These are phyloP conservation scores for Lyophyllum semitale DNA, from an alignment of 768 basidiomycete genomes.

Conservation along the genomic window DNA sequence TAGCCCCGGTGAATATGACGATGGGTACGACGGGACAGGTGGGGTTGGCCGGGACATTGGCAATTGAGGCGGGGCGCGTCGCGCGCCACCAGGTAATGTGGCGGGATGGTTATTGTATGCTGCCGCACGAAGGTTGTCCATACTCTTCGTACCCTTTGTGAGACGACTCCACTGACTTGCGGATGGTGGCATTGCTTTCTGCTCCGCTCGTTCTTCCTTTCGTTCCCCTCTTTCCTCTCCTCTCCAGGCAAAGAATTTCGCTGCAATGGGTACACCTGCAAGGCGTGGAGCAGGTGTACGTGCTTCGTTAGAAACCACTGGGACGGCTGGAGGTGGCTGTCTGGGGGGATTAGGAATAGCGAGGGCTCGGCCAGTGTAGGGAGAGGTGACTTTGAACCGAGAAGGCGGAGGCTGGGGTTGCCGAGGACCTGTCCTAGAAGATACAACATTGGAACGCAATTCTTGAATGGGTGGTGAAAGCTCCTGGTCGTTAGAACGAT, in stretches of 20 bases:
- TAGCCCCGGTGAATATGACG: conserved; percentile 29
- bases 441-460: conserved; percentile 15
- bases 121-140: conserved; percentile 50
- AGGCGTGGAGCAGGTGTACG: conserved; percentile 31
- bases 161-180: conserved; percentile 29
- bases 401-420: conserved; percentile 28
- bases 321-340: conserved; percentile 38
- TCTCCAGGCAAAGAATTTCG: conserved; percentile 54
- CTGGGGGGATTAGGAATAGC: conserved; percentile 39
- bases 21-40: conserved; percentile 19
- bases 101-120: conserved; percentile 31
- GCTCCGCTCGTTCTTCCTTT: conserved; percentile 42
- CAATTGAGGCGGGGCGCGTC: conserved; percentile 32
- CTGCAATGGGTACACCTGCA: conserved; percentile 47
- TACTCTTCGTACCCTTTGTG: conserved; percentile 52
- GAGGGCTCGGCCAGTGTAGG: conserved; percentile 30
- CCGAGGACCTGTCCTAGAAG: conserved; percentile 27
- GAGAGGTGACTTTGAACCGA: conserved; percentile 31
- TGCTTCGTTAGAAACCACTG: conserved; percentile 22
- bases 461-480: conserved; percentile 25
- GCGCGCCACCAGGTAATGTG: conserved; percentile 32
- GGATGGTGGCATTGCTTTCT: conserved; percentile 35
- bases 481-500: conserved; percentile 32
- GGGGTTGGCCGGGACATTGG: conserved; percentile 33
- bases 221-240: conserved; percentile 45